Evolutionary conservation across 2,329 filamentous ascomycete species (phyloP), one percentile per base, ranked within the genome.

Genomic region (Penicillium sp.): DNA sequence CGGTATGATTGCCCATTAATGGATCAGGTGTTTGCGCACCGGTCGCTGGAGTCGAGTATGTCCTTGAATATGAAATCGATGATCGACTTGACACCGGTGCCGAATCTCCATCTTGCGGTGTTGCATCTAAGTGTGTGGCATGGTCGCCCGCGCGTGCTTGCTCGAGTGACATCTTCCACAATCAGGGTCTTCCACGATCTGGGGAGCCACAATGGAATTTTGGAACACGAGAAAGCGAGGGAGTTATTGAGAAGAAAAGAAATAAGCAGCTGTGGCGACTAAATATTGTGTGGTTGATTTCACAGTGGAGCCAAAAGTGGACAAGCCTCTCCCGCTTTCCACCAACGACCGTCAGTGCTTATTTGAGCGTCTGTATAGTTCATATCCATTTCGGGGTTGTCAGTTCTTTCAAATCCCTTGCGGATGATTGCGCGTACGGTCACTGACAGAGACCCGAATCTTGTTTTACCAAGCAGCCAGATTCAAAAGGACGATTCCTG

Each of bases 1-100:
- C 44, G 6, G 49, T 51, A 11, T 43, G 52, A 16, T 54, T 57
- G 3, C 58, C 62, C 47, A 68, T 54, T 4, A 69, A 52, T 22
- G 65, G 66, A 48, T 69, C 66, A 6, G 67, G 66, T 2, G 67
- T 68, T 55, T 68, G 64, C 3, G 64, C 58, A 39, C 66, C 66
- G 14, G 65, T 69, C 32, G 58, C 64, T 16, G 67, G 67, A 4
- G 66, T 68, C 2, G 55, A 61, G 18, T 58, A 60, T n/a, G 48
- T 55, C 21, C 55, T 52, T 32, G 49, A 47, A 42, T 63, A 49
- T n/a, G 61, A 61, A 38, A 60, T 59, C 4, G 60, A 64, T 6
- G 62, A 63, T 5, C 59, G 55, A 38, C 52, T 52, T 4, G 62
- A 63, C 5, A 44, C 54, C 7, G 59, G 60, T 13, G 50, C 46